phyloP scores from a whole-genome alignment of 257 asterid species.

The Nicotiana noctiflora region DNA sequence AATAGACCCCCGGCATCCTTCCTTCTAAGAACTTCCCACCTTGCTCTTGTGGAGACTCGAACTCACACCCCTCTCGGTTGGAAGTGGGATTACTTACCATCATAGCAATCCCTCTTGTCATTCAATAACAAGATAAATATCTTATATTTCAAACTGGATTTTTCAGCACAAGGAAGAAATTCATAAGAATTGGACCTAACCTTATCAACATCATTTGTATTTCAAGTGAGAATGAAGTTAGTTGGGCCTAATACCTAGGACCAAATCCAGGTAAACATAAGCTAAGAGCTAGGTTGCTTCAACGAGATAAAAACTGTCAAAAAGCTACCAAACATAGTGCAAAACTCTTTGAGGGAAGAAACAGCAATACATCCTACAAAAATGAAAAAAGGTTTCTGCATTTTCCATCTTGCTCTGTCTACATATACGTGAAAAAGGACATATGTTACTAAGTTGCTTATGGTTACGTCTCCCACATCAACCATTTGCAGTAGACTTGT shows the following conservation, averaged over 20 bases:
- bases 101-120: no score
- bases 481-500: constrained; percentile 60
- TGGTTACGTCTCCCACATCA: constrained; percentile 7
- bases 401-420: background rate
- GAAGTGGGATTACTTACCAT: no score
- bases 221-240: no score
- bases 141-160: no score
- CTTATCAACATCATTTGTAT: no score
- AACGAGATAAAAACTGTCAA: background rate
- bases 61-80: no score
- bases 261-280: background rate
- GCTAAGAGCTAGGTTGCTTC: no score
- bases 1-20: no score
- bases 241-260: background rate
- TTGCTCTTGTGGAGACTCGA: no score
- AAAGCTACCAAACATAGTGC: background rate
- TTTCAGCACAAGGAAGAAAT: background rate
- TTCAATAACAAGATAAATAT: no score
- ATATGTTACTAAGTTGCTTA: background rate
- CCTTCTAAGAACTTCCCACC: no score
- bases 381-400: background rate
- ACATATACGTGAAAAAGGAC: background rate
- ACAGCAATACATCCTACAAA: background rate
- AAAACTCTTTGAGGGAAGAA: background rate
- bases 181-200: background rate